These are phyloP conservation scores for Didymella glomerata DNA, from an alignment of 2,329 filamentous ascomycete genomes.

Conservation along the genomic window DNA sequence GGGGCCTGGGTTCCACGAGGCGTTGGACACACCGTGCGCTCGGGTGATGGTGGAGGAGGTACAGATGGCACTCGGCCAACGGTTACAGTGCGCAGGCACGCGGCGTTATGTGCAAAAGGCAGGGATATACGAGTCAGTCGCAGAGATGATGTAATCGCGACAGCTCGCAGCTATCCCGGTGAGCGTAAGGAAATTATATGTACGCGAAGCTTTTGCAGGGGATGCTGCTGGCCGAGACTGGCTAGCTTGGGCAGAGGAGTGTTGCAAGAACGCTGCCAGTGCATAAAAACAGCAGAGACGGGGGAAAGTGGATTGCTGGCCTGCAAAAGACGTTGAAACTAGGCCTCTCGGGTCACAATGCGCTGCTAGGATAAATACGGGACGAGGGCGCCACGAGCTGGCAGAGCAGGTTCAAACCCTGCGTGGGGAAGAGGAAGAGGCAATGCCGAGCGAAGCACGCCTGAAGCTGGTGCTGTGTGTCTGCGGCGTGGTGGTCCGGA, in stretches of 20 bases:
- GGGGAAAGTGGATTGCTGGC: constrained; percentile 15
- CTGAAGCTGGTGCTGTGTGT: constrained; percentile 7
- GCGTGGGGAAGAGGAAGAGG: constrained; percentile 16
- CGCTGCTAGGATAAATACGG: constrained; percentile 18
- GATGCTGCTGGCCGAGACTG: constrained; percentile 2
- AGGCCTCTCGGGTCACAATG: constrained; percentile 16
- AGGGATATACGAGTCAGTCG: constrained; percentile 19
- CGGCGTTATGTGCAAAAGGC: constrained; percentile 15
- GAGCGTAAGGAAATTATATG: constrained; percentile 11
- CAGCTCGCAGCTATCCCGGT: constrained; percentile 8
- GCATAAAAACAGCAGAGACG: constrained; percentile 17
- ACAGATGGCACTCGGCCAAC: constrained; percentile 26
- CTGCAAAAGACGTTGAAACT: constrained; percentile 23
- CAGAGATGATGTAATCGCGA: constrained; percentile 19
- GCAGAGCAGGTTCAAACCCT: constrained; percentile 21
- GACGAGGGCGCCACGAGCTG: constrained; percentile 25
- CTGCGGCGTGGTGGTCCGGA: constrained; percentile 15
- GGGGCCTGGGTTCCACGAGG: constrained; percentile 36
- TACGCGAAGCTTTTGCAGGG: constrained; percentile 14
- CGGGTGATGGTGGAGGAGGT: constrained; percentile 30
- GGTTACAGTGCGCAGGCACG: constrained; percentile 22
- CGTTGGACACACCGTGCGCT: constrained; percentile 29
- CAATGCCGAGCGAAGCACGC: constrained; percentile 19
- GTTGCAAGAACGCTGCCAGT: constrained; percentile 4
- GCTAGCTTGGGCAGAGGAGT: constrained; percentile 1